Base-by-base conservation (phyloP, 345 rosid species). In the Balakata baccata region DNA sequence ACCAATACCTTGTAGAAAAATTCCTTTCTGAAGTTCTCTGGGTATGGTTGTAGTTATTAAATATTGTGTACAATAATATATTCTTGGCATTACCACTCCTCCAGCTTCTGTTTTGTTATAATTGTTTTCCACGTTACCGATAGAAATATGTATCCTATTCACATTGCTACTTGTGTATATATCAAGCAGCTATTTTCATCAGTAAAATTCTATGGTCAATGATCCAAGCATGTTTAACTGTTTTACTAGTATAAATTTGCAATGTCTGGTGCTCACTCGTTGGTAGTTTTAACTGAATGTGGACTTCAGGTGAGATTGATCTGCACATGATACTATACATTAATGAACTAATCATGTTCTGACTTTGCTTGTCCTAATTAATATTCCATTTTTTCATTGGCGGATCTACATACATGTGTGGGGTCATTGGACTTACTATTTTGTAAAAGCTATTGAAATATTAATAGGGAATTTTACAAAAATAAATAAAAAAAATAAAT, bases 31-130 rank as follows among this genome's bases (percentile, higher is more conserved):
- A 45, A 72, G 73, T 45, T 73, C 50, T 22, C 8, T 75, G 65
- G 78, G 29, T 52, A 65, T 72, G 57, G 13, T 59, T 50, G 50
- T 81, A 70, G 82, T 58, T 74, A 79, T 79, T 75, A 41, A 61
- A 57, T 75, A 41, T 57, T 64, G 64, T 68, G 69, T 49, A 57
- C 77, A 14, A 60, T 68, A 65, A 73, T 66, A 49, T 67, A 41
- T 66, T 52, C 52, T 75, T 58, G 57, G 56, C 17, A 34, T 51
- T 49, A 68, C 66, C 49, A n/a, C 71, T 47, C 20, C 59, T 54
- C 66, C 29, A 25, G 75, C 71, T n/a, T n/a, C 37, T 68, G n/a
- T n/a, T n/a, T n/a, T n/a, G n/a, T n/a, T n/a, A n/a, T n/a, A n/a
- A n/a, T n/a, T n/a, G n/a, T n/a, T n/a, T n/a, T n/a, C n/a, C n/a